Evolutionary conservation across 2,329 filamentous ascomycete species (phyloP).

Genomic region (Trichoderma brevicompactum): DNA sequence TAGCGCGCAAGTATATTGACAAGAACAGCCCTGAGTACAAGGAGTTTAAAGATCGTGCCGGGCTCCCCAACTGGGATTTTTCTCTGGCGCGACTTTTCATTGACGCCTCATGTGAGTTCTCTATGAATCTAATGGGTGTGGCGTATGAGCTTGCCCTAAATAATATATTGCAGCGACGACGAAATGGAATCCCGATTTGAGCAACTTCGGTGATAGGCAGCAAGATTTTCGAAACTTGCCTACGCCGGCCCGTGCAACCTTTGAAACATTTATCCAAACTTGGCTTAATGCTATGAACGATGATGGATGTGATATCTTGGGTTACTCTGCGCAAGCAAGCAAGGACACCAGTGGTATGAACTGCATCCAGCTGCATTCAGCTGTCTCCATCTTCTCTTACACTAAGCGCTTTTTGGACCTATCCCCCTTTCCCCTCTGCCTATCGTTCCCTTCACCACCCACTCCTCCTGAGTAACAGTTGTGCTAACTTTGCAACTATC

Average conservation of each 20-base stretch:
- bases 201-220: background rate
- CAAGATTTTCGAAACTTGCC: background rate
- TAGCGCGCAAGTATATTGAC: background rate
- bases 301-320: background rate
- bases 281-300: background rate
- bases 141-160: background rate
- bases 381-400: background rate
- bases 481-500: background rate
- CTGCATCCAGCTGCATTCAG: background rate
- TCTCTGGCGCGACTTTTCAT: background rate
- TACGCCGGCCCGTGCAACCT: background rate
- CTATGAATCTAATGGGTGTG: background rate
- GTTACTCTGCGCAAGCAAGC: background rate
- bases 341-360: background rate
- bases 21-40: background rate
- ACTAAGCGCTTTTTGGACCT: too few species aligned
- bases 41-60: background rate
- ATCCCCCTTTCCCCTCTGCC: too few species aligned
- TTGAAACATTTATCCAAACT: background rate
- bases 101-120: background rate
- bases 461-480: too few species aligned
- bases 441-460: too few species aligned
- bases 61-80: background rate
- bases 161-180: background rate
- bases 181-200: background rate